Evolutionary conservation across 192 early-diverging fungal genomes (phyloP).

Genomic region (Backusella parvicylindrica): DNA sequence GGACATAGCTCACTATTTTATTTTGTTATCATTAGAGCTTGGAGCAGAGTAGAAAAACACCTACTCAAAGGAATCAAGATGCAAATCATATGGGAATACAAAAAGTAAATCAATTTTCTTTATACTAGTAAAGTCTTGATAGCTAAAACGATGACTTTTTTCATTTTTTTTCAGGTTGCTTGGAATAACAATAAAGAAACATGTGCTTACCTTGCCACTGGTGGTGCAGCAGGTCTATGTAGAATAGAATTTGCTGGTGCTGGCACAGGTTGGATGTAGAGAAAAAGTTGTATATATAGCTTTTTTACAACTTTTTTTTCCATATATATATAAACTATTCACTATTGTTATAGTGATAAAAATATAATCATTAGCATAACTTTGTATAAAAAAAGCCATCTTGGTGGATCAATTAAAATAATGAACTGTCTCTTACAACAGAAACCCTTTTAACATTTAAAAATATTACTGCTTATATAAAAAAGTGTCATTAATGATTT

Average conservation of each 20-base stretch:
- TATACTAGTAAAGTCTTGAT: neutral
- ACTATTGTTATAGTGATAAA: neutral
- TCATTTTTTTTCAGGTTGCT: constrained; percentile 3
- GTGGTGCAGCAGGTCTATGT: constrained; percentile 24
- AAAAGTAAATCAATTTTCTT: neutral
- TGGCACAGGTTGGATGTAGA: constrained; percentile 16
- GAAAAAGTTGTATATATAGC: neutral
- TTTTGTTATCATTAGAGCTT: neutral
- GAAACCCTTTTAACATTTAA: neutral
- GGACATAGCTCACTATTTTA: neutral
- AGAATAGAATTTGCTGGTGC: constrained; percentile 26
- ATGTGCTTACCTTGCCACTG: constrained; percentile 20
- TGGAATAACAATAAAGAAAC: constrained; percentile 25
- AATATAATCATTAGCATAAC: neutral
- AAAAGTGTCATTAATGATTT: too few relatives aligned
- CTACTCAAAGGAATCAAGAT: neutral
- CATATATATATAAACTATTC: neutral
- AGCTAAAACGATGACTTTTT: neutral
- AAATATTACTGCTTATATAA: neutral
- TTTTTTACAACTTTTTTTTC: too few relatives aligned
- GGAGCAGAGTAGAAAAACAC: neutral
- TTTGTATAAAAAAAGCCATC: neutral
- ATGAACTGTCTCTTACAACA: neutral
- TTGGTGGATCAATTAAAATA: neutral
- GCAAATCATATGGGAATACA: neutral